Evolutionary conservation across 345 rosid species (phyloP).

Genomic region (Tarenaya hassleriana): DNA sequence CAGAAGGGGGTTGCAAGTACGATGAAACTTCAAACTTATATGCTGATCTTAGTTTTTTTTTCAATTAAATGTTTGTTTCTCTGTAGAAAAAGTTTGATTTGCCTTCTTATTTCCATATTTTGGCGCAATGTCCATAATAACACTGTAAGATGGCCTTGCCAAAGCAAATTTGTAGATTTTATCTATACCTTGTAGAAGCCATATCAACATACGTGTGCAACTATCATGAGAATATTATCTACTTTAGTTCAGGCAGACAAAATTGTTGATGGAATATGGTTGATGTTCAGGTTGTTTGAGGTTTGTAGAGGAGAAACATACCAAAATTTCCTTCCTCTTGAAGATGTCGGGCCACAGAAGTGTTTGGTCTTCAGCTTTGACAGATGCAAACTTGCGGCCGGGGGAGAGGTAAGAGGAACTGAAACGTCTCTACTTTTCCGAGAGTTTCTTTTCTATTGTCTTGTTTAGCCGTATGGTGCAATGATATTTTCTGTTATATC

Average conservation of each 20-base stretch:
- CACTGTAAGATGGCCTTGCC: too few relatives aligned
- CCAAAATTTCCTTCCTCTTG: slow-evolving; percentile 54
- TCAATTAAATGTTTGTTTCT: too few relatives aligned
- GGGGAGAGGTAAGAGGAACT: slow-evolving; percentile 67
- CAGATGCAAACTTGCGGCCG: slow-evolving; percentile 78
- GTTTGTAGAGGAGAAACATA: slow-evolving; percentile 42
- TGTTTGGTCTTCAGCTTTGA: slow-evolving; percentile 85
- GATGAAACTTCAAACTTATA: background rate
- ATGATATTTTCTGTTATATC: slow-evolving; percentile 12
- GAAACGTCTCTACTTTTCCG: background rate
- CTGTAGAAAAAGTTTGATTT: too few relatives aligned
- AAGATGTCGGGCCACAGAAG: slow-evolving; percentile 65
- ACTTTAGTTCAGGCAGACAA: background rate
- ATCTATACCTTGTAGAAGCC: too few relatives aligned
- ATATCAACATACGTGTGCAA: too few relatives aligned
- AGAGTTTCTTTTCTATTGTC: background rate
- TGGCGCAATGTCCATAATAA: too few relatives aligned
- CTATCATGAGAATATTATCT: too few relatives aligned
- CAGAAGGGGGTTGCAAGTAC: slow-evolving; percentile 79
- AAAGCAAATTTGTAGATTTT: too few relatives aligned
- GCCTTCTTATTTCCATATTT: too few relatives aligned
- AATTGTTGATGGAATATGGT: slow-evolving; percentile 6
- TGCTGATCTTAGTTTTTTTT: background rate
- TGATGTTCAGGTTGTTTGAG: slow-evolving; percentile 64
- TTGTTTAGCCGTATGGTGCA: background rate